phyloP scores from a whole-genome alignment of 2,329 filamentous ascomycete genomes.

The Scedosporium dehoogii region DNA sequence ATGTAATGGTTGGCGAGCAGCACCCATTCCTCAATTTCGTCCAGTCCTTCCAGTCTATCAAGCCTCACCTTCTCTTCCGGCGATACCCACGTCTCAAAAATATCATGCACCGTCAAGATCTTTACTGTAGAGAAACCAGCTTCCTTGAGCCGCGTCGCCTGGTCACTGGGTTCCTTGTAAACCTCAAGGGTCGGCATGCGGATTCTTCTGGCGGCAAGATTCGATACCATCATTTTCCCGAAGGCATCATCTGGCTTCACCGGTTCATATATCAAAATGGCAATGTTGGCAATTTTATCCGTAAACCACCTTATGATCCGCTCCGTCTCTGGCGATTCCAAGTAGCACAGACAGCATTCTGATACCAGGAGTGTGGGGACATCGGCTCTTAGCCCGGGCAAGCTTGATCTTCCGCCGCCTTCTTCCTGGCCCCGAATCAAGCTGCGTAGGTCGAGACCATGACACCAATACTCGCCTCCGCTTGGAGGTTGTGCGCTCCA shows the following conservation, averaged over 20 bases:
- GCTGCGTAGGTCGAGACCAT: constrained; percentile 61
- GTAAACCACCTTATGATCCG: constrained; percentile 57
- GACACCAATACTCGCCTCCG: constrained; percentile 41
- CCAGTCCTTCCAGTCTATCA: constrained; percentile 71
- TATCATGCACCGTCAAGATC: constrained; percentile 37
- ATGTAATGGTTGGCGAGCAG: constrained; percentile 83
- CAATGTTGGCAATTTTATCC: constrained; percentile 33
- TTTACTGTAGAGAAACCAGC: constrained; percentile 50
- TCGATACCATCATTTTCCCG: constrained; percentile 83
- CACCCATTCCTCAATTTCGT: constrained; percentile 93
- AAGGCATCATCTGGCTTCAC: constrained; percentile 78
- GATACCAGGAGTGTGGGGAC: constrained; percentile 80
- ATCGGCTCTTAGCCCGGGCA: constrained; percentile 37
- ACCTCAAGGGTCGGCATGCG: constrained; percentile 70
- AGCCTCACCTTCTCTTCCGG: constrained; percentile 68
- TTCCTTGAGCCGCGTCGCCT: constrained; percentile 54
- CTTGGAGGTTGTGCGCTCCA: constrained; percentile 32
- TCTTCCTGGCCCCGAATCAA: constrained; percentile 23
- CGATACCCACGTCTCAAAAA: constrained; percentile 69
- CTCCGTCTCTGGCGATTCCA: constrained; percentile 55
- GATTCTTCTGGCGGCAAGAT: constrained; percentile 74
- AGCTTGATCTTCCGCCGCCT: background rate
- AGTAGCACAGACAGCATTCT: constrained; percentile 91
- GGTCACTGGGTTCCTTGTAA: constrained; percentile 59
- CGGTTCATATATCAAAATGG: constrained; percentile 79